Evolutionary conservation across 73 alveolate genomes (phyloP).

Genomic region (Symbiodinium pilosum): DNA sequence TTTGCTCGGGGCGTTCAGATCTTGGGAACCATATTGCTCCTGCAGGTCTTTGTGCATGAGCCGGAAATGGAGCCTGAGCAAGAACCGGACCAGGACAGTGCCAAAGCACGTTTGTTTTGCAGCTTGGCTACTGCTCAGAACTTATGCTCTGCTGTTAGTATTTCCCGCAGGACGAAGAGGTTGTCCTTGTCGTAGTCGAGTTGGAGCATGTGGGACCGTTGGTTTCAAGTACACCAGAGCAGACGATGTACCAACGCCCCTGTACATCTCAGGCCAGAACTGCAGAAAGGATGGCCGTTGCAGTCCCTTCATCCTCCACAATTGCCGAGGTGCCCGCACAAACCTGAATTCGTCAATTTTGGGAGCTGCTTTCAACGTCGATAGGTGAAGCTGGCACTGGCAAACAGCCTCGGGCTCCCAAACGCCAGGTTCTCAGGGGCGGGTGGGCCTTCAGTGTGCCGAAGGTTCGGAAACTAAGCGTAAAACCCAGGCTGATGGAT

Average conservation of each 20-base stretch:
- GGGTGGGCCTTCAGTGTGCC: no score
- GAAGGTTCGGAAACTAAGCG: no score
- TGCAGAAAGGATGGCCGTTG: not conserved
- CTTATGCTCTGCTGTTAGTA: not conserved
- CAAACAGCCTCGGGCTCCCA: conserved; percentile 46
- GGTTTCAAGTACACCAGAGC: not conserved
- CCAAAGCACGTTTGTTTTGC: no score
- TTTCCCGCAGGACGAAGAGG: not conserved
- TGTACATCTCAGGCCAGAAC: not conserved
- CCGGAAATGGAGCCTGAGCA: conserved; percentile 88
- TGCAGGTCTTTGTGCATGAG: not conserved
- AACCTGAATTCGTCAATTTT: no score
- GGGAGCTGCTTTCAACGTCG: not conserved
- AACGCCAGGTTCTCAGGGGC: not conserved
- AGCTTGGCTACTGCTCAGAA: no score
- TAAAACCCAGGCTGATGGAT: not conserved
- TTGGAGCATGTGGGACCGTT: conserved; percentile 11
- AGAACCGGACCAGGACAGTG: conserved; percentile 71
- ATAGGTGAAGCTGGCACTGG: conserved; percentile 51
- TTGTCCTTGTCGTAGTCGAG: conserved; percentile 46
- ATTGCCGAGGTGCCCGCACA: not conserved
- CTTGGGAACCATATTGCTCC: not conserved
- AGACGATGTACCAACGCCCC: not conserved
- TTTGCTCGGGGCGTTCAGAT: not conserved
- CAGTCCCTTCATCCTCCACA: not conserved